Base-by-base conservation (phyloP, 805 yeast species). In the Ogataea methanolica region DNA sequence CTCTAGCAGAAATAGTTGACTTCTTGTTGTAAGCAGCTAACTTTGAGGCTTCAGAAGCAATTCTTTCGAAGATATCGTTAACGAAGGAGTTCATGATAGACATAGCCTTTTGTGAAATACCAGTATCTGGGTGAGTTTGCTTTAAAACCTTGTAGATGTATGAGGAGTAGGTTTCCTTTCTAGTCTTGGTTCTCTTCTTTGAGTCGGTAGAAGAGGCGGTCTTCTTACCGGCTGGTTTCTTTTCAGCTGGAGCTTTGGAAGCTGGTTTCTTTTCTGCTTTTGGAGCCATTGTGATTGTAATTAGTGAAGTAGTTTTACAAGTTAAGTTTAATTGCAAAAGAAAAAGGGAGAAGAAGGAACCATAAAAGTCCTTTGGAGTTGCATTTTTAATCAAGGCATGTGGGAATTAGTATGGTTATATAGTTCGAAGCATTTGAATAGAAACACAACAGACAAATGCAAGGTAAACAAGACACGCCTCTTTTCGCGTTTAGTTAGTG, bases 121-220 rank as follows among this genome's bases (percentile, higher is more conserved):
- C 98, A 56, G 98, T 92, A 74, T 92, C 97, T 74, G 97, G 98
- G 77, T 92, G 98, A 55, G 97, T 91, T 82, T 92, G 97, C 78
- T 91, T 91, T 72, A 92, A 85, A 60, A 91, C 97, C 78, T 92
- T 92, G 94, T 91, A 92, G 72, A 92, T 92, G 78, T 92, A 92
- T 55, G 97, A 90, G 58, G 96, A 89, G 81, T 90, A 92, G 58
- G 97, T 89, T 79, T 92, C 97, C 86, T 89, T 90, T 84, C 97
- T 89, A 65, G 91, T 75, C 85, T 90, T 91, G 61, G 88, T 69
- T 80, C 96, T 89, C 86, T 87, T 91, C 83, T 89, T 90, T 70
- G 83, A 73, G 66, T 82, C 91, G 60, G 86, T 68, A 56, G 88
- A 76, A 59, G 95, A 74, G 57, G 96, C 80, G 69, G 95, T 88